phyloP scores from a whole-genome alignment of 805 yeast genomes.

The Maudiozyma bulderi region DNA sequence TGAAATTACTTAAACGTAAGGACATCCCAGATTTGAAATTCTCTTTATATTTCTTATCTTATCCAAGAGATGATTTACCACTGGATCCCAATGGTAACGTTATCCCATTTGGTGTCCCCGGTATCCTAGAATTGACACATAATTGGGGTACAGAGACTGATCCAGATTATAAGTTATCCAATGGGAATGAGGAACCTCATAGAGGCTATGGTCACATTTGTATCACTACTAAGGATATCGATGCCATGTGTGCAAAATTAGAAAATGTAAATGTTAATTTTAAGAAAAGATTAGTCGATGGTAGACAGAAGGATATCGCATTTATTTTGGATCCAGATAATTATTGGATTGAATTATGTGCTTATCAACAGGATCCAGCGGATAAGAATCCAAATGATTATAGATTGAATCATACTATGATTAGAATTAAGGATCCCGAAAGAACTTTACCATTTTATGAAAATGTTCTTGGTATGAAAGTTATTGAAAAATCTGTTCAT shows the following conservation, averaged over 20 bases:
- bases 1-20: slow-evolving; percentile 47
- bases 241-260: slow-evolving; percentile 46
- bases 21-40: slow-evolving; percentile 48
- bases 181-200: slow-evolving; percentile 77
- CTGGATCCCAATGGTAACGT: slow-evolving; percentile 35
- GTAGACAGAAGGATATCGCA: slow-evolving; percentile 88
- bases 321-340: slow-evolving; percentile 93
- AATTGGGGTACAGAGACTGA: slow-evolving; percentile 63
- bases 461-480: slow-evolving; percentile 70
- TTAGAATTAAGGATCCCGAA: slow-evolving; percentile 78
- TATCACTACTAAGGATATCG: slow-evolving; percentile 74
- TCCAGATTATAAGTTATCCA: slow-evolving; percentile 46
- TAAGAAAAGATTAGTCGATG: slow-evolving; percentile 78
- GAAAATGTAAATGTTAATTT: slow-evolving; percentile 58
- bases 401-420: slow-evolving; percentile 79
- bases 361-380: slow-evolving; percentile 51
- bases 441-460: slow-evolving; percentile 70
- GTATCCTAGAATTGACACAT: slow-evolving; percentile 79
- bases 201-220: slow-evolving; percentile 95
- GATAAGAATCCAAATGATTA: slow-evolving; percentile 15
- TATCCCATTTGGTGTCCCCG: slow-evolving; percentile 31
- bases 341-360: slow-evolving; percentile 90
- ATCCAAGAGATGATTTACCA: slow-evolving; percentile 18
- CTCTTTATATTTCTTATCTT: slow-evolving; percentile 60
- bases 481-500: slow-evolving; percentile 47